Percentiles rank a stretch among this genome's conserved stretches.
Conservation (phyloP, 345 rosid species). For the Nasturtium officinale region DNA sequence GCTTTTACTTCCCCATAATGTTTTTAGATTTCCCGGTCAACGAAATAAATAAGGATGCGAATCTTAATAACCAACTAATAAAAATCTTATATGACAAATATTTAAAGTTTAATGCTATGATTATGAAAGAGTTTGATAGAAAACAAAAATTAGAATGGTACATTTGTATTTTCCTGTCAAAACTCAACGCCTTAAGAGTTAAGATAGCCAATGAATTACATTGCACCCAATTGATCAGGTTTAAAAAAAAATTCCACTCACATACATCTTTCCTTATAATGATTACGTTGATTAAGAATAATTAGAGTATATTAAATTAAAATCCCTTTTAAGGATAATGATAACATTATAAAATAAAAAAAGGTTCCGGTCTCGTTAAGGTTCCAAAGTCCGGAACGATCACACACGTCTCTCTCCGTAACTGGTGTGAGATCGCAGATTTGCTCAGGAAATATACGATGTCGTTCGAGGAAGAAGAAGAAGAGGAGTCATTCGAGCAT, state of each 20-base stretch:
- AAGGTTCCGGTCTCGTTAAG: conserved; percentile 11
- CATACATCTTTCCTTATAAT: neutral
- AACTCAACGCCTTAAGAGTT: too few relatives aligned
- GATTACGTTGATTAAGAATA: conserved; percentile 6
- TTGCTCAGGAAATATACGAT: conserved; percentile 36
- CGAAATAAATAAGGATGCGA: conserved; percentile 17
- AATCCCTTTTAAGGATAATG: conserved; percentile 3
- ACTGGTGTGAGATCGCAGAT: conserved; percentile 14
- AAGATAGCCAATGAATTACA: too few relatives aligned
- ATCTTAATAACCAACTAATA: neutral
- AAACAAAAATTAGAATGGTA: neutral
- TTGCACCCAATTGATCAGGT: neutral
- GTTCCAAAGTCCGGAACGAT: conserved; percentile 39
- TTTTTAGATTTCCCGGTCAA: conserved; percentile 18
- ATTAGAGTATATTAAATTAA: neutral
- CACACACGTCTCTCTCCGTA: conserved; percentile 38
- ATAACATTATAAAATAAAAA: neutral
- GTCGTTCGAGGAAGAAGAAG: conserved; percentile 94
- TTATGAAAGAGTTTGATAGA: neutral
- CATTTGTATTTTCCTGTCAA: neutral
- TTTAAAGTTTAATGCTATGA: neutral
- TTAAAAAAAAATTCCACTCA: neutral
- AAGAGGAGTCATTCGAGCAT: conserved; percentile 86
- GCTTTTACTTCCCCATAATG: conserved; percentile 5
- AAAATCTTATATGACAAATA: neutral